phyloP scores from a whole-genome alignment of 257 asterid species.

The Solanum lycopersicoides region DNA sequence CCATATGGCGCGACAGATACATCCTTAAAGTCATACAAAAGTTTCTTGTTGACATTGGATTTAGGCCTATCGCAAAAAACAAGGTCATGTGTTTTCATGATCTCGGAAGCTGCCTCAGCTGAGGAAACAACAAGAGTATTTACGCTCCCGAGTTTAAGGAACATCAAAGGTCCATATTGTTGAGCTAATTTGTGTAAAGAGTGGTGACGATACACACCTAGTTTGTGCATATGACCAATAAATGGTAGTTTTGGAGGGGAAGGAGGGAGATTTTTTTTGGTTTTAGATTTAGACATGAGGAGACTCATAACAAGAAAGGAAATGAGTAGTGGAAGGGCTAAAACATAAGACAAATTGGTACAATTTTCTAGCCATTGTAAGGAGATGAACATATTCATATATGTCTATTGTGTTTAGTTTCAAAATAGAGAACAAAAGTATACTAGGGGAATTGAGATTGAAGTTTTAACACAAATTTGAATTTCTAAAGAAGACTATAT shows the following conservation, averaged over 20 bases:
- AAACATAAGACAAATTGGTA: not conserved
- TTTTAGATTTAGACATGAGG: not conserved
- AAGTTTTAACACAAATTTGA: not conserved
- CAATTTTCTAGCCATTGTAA: not conserved
- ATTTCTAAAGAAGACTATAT: not conserved
- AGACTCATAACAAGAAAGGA: conserved; percentile 4
- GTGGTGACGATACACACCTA: conserved; percentile 30
- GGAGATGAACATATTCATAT: not conserved
- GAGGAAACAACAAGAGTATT: conserved; percentile 37
- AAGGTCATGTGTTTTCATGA: conserved; percentile 35
- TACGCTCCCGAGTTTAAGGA: conserved; percentile 26
- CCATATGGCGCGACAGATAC: conserved; percentile 27
- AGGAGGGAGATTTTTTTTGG: conserved; percentile 16
- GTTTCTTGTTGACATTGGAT: conserved; percentile 3
- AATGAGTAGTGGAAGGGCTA: not conserved
- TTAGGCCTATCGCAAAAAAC: conserved; percentile 33
- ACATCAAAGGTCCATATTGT: conserved; percentile 34
- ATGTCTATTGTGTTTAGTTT: not conserved
- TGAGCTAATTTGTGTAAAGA: conserved; percentile 19
- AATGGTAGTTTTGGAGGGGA: conserved; percentile 38
- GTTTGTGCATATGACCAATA: conserved; percentile 35
- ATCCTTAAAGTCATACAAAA: conserved; percentile 13
- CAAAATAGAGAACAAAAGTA: not conserved
- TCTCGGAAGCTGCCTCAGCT: conserved; percentile 26
- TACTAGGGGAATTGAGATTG: not conserved